Evolutionary conservation across 495 filamentous ascomycete genomes (phyloP), one percentile per base, ranked within the genome.

Genomic region (Trichoderma virens): DNA sequence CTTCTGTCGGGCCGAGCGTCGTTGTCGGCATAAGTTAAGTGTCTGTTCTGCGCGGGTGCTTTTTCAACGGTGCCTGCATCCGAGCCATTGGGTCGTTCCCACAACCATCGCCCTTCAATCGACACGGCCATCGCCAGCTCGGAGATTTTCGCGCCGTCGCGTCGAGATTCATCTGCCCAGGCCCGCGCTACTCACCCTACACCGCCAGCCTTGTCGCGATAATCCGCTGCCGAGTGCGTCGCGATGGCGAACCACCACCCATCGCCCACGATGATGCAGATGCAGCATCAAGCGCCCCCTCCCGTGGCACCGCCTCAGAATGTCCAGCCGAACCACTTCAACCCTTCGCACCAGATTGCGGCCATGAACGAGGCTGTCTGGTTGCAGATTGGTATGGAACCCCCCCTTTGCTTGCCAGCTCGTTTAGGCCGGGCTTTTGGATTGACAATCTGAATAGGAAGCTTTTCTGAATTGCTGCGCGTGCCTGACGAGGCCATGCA

Each of bases 401-500:
- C 28, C n/a, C 45, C 32, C 38, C n/a, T 62, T 5, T 45, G 27
- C n/a, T 47, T 25, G n/a, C 43, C 7, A 39, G 14, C 38, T 41
- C 13, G n/a, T 61, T 23, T 13, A 28, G 28, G 9, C 61, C 18
- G 61, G 20, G 62, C 60, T 66, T 67, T 65, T 68, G 2, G 23
- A 14, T 31, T 71, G 60, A 76, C 70, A 65, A 61, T 39, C 60
- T 70, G n/a, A 62, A 38, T 70, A 97, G 93, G 93, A 11, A 86
- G 83, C 70, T 78, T 93, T 65, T 88, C 90, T n/a, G 94, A 98
- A 77, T 73, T 92, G 68, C 86, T 97, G 81, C 89, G 89, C 28
- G 90, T 96, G 67, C 77, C 92, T 20, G 94, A 98, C 64, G 89
- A 92, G 68, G 93, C 92, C 59, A 89, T 91, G 79, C 77, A 80